Conservation (phyloP, 495 filamentous ascomycete genomes). For the Neurospora discreta region DNA sequence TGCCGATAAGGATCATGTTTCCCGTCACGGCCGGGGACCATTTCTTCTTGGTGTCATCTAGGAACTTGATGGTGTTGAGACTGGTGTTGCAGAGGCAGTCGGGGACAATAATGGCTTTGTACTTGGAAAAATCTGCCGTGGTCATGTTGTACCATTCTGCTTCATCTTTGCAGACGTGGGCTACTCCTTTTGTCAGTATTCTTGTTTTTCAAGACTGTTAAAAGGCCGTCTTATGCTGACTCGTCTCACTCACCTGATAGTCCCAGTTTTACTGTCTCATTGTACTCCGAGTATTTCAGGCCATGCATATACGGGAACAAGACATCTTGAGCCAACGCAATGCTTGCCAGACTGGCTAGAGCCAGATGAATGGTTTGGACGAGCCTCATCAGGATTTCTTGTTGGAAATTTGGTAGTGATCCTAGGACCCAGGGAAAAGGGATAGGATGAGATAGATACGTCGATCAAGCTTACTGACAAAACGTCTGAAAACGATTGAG, state of each 20-base stretch:
- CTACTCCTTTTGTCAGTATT: slow-evolving; percentile 15
- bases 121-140: slow-evolving; percentile 19
- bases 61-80: slow-evolving; percentile 16
- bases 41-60: slow-evolving; percentile 17
- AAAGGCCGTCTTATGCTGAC: not conserved
- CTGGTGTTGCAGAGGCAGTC: slow-evolving; percentile 19
- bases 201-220: too few relatives aligned
- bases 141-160: slow-evolving; percentile 22
- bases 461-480: not conserved
- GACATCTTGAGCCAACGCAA: slow-evolving; percentile 8
- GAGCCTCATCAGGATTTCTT: slow-evolving; percentile 9
- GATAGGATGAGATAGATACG: not conserved
- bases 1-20: slow-evolving; percentile 22
- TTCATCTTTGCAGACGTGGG: slow-evolving; percentile 17
- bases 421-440: not conserved
- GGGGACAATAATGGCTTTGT: slow-evolving; percentile 21
- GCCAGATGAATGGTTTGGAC: slow-evolving; percentile 6
- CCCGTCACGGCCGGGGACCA: slow-evolving; percentile 24
- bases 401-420: not conserved
- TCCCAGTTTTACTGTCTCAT: slow-evolving; percentile 8
- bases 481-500: slow-evolving; percentile 5
- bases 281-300: slow-evolving; percentile 9
- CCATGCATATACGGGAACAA: slow-evolving; percentile 12
- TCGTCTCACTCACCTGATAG: slow-evolving; percentile 9
- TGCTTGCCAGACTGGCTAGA: slow-evolving; percentile 8